Percentiles rank a stretch among this genome's conserved stretches.
Evolutionary conservation across 768 basidiomycete species (phyloP).

Genomic region (Nevesoporus exiguus): DNA sequence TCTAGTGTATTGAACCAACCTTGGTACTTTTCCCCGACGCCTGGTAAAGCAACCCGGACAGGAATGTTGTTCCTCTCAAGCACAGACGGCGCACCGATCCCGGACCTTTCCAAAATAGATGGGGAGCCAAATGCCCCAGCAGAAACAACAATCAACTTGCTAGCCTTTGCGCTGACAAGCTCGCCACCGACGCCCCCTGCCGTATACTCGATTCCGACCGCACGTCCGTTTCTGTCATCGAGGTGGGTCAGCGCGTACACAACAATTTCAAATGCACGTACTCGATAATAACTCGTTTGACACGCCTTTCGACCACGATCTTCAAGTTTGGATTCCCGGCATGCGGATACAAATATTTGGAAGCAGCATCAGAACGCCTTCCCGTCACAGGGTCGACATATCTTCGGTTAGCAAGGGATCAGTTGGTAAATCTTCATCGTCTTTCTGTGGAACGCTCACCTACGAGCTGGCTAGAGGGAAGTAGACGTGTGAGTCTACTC

Average conservation of each 20-base stretch:
- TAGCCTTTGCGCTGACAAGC: conserved; percentile 24
- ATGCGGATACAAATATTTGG: conserved; percentile 36
- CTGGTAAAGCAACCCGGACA: conserved; percentile 61
- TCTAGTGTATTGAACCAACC: too few relatives aligned
- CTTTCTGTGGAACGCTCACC: too few relatives aligned
- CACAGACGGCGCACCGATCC: conserved; percentile 56
- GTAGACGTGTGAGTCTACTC: background rate
- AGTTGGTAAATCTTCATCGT: too few relatives aligned
- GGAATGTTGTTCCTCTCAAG: conserved; percentile 46
- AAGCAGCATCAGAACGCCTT: conserved; percentile 31
- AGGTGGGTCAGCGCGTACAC: background rate
- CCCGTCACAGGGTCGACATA: conserved; percentile 50
- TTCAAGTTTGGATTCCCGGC: conserved; percentile 29
- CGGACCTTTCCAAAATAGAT: conserved; percentile 57
- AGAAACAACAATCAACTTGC: conserved; percentile 45
- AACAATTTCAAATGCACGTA: background rate
- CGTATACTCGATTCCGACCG: conserved; percentile 37
- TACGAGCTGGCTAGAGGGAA: too few relatives aligned
- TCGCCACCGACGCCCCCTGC: conserved; percentile 16
- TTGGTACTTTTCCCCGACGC: conserved; percentile 72
- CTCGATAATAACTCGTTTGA: conserved; percentile 10
- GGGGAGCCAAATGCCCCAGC: conserved; percentile 57
- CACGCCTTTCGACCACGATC: conserved; percentile 26
- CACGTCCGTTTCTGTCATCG: conserved; percentile 29
- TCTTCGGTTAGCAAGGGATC: too few relatives aligned